Percentiles rank a stretch among this genome's conserved stretches.
phyloP scores from a whole-genome alignment of 2,329 filamentous ascomycete genomes.

The Talaromyces piceae region DNA sequence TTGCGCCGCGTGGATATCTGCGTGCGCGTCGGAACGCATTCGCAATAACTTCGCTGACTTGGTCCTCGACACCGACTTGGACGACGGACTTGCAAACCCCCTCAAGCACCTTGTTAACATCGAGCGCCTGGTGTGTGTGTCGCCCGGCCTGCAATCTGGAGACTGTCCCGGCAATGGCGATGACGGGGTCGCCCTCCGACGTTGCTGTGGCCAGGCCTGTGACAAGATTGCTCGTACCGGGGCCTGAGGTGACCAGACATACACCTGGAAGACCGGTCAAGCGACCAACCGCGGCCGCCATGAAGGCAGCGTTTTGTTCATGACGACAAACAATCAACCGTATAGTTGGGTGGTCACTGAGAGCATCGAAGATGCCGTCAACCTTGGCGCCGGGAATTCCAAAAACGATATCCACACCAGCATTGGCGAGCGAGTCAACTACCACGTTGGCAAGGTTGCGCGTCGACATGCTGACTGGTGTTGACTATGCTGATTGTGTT shows the following conservation, averaged over 20 bases:
- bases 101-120: constrained; percentile 11
- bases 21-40: constrained; percentile 10
- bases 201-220: constrained; percentile 11
- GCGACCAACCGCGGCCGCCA: constrained; percentile 10
- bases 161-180: constrained; percentile 10
- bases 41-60: constrained; percentile 11
- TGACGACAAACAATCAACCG: constrained; percentile 11
- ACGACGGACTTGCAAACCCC: constrained; percentile 10
- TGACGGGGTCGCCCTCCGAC: constrained; percentile 9
- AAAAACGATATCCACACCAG: constrained; percentile 11
- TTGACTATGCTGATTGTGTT: not conserved
- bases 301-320: constrained; percentile 11
- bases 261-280: constrained; percentile 10
- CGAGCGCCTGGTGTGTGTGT: constrained; percentile 10
- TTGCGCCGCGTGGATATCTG: constrained; percentile 7
- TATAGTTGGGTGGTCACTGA: constrained; percentile 10
- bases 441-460: constrained; percentile 9
- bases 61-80: constrained; percentile 10
- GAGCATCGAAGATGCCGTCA: constrained; percentile 11
- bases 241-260: constrained; percentile 10
- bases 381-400: constrained; percentile 12
- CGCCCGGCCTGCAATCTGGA: constrained; percentile 10
- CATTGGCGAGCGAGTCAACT: constrained; percentile 11
- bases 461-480: not conserved
- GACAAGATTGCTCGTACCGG: constrained; percentile 12